Evolutionary conservation across 495 filamentous ascomycete species (phyloP).

Genomic region (Hyaloscypha bicolor): DNA sequence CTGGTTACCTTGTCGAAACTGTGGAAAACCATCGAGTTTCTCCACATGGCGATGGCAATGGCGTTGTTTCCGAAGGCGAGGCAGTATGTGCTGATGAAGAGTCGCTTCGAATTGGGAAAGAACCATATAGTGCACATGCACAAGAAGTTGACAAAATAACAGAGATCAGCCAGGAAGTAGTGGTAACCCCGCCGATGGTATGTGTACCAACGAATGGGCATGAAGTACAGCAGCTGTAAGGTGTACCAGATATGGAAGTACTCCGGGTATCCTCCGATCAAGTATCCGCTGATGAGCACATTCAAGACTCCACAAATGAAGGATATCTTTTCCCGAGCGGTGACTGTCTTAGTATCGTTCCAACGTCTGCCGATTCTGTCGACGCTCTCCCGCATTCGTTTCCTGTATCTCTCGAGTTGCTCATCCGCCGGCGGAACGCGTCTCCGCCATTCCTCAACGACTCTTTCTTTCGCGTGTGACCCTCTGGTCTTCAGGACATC

Average conservation of each 20-base stretch:
- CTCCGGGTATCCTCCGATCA: conserved; percentile 84
- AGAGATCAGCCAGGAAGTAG: conserved; percentile 96
- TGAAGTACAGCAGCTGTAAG: conserved; percentile 82
- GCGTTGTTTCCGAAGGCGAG: conserved; percentile 95
- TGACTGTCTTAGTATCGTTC: conserved; percentile 87
- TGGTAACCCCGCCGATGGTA: conserved; percentile 92
- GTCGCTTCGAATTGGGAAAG: conserved; percentile 85
- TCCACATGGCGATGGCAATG: conserved; percentile 98
- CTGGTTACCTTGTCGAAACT: conserved; percentile 94
- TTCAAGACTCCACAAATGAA: conserved; percentile 97
- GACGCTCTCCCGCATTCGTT: conserved; percentile 83
- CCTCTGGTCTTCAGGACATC: conserved; percentile 48
- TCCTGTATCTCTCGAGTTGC: conserved; percentile 87
- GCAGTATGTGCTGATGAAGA: conserved; percentile 93
- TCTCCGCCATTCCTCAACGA: conserved; percentile 85
- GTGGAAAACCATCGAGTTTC: conserved; percentile 97
- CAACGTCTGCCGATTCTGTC: conserved; percentile 83
- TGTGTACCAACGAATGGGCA: conserved; percentile 91
- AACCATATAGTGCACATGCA: conserved; percentile 83
- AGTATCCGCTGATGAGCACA: conserved; percentile 92
- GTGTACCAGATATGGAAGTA: conserved; percentile 94
- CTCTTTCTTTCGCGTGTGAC: conserved; percentile 54
- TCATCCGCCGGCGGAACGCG: conserved; percentile 85
- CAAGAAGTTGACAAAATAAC: conserved; percentile 96
- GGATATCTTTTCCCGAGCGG: conserved; percentile 87